A percentile compares a stretch with the other conserved stretches of the same genome.
Evolutionary conservation across 768 basidiomycete species (phyloP).

Genomic region (Phlebiopsis flavidoalba): DNA sequence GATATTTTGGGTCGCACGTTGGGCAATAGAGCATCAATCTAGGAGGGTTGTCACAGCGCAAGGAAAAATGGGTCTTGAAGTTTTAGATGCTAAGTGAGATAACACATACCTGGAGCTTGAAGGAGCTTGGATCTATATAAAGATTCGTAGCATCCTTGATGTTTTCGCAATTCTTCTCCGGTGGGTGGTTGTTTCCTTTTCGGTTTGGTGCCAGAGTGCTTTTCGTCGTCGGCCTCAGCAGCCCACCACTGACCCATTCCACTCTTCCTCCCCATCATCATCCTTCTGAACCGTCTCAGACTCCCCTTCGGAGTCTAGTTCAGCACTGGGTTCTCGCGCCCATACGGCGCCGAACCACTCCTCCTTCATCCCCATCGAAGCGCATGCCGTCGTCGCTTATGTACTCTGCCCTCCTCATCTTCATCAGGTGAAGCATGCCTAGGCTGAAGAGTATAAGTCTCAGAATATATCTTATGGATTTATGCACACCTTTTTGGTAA

Average conservation of each 20-base stretch:
- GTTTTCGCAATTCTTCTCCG: conserved; percentile 60
- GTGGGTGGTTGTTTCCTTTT: conserved; percentile 49
- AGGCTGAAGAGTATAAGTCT: background rate
- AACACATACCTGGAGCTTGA: conserved; percentile 70
- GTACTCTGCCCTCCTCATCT: background rate
- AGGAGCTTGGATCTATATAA: conserved; percentile 69
- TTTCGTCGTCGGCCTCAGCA: conserved; percentile 2
- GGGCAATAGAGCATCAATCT: conserved; percentile 81
- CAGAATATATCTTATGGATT: background rate
- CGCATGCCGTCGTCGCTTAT: conserved; percentile 1
- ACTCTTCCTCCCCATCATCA: conserved; percentile 14
- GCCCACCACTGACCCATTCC: conserved; percentile 6
- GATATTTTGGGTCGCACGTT: conserved; percentile 59
- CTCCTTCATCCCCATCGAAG: background rate
- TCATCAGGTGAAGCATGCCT: conserved; percentile 2
- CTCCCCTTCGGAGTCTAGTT: background rate
- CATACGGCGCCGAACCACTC: background rate
- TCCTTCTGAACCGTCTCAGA: conserved; percentile 2
- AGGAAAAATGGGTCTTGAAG: conserved; percentile 9
- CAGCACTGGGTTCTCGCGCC: no score
- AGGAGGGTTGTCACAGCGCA: conserved; percentile 1
- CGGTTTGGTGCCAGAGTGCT: conserved; percentile 1
- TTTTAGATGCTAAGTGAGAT: background rate
- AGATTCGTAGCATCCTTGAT: conserved; percentile 74
- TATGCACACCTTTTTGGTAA: background rate